phyloP scores from a whole-genome alignment of 2,329 filamentous ascomycete genomes.

The Aspergillus terreus region DNA sequence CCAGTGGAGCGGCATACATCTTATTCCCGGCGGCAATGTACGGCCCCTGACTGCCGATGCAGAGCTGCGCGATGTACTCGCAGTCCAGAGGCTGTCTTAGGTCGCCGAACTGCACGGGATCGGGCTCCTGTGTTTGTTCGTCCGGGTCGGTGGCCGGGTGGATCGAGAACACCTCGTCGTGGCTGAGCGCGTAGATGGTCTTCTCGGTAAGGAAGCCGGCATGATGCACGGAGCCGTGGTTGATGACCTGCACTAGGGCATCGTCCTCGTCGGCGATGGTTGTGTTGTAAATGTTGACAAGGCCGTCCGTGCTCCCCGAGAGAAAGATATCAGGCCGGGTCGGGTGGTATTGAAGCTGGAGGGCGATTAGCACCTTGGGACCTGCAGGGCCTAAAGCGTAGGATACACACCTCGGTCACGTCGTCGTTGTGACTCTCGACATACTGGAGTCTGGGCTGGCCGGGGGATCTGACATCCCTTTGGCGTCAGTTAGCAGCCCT shows the following conservation, averaged over 20 bases:
- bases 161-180: conserved; percentile 59
- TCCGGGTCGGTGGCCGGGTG: conserved; percentile 52
- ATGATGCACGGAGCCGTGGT: conserved; percentile 60
- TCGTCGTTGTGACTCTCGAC: conserved; percentile 54
- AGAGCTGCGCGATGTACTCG: conserved; percentile 58
- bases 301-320: conserved; percentile 60
- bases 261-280: conserved; percentile 58
- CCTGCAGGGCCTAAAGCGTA: background rate
- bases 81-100: conserved; percentile 52
- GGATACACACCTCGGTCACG: conserved; percentile 50
- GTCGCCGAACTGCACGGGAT: conserved; percentile 52
- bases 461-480: conserved; percentile 44
- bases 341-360: conserved; percentile 50
- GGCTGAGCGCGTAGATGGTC: conserved; percentile 57
- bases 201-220: conserved; percentile 55
- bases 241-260: conserved; percentile 59
- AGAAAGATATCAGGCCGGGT: conserved; percentile 52
- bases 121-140: conserved; percentile 43
- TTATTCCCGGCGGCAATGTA: conserved; percentile 50
- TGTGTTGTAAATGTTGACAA: conserved; percentile 61
- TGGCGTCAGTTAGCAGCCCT: conserved; percentile 23
- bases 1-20: conserved; percentile 33
- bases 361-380: conserved; percentile 11
- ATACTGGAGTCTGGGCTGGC: conserved; percentile 35
- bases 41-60: conserved; percentile 40